Base-by-base conservation (phyloP, 768 basidiomycete genomes). In the Mycena epipterygia region DNA sequence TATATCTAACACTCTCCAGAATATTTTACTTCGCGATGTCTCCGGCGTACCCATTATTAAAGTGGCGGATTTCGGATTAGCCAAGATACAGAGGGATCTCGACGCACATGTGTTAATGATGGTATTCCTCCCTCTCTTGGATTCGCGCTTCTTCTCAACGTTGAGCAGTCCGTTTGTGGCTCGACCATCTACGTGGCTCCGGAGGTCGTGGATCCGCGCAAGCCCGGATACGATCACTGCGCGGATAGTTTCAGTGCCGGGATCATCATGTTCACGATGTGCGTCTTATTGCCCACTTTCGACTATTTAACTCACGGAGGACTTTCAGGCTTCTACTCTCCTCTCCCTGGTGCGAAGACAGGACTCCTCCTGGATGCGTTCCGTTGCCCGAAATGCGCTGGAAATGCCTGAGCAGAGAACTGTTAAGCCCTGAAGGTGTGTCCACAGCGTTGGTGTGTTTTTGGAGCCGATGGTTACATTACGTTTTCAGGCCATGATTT, bases 21-120 rank as follows among this genome's bases (percentile, higher is more conserved):
- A 73, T 21, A 70, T 73, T n/a, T 63, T 73, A 25, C 32, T 73
- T 1, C 33, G 51, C 29, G 55, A 39, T 25, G 29, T 16, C 16
- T 21, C 25, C 0, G 27, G 21, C 7, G 44, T 44, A 5, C 72
- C 72, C 12, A 70, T 59, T 52, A 73, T 73, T 57, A 64, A 68
- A 42, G 52, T 73, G 21, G 72, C 72, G 1, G 72, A 73, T 51
- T 73, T 73, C n/a, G 72, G 72, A 11, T 58, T 70, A 46, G 59
- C 68, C n/a, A 39, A 52, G 41, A 32, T 67, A 11, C 23, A 67
- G n/a, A 41, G 44, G 13, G 12, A 66, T 21, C 6, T 52, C 30
- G 39, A 35, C 13, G n/a, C 42, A 30, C 27, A 35, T 19, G 32
- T 27, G 35, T 42, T 49, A 23, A 53, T 71, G 58, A 70, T 29